Conservation (phyloP, 2,329 filamentous ascomycete genomes). For the Botrytis deweyae region DNA sequence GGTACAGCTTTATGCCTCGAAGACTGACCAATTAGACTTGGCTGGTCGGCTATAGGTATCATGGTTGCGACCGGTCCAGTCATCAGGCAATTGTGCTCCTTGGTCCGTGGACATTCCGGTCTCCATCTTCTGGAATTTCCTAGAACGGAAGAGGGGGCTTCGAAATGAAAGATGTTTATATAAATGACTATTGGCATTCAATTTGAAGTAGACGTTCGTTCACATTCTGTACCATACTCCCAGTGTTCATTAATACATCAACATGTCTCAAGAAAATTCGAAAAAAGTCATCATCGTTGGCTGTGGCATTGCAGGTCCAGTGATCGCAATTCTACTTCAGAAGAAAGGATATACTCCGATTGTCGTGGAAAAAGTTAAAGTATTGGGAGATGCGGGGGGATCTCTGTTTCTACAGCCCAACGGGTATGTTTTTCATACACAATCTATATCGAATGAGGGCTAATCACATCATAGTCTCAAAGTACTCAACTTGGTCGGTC, state of each 20-base stretch:
- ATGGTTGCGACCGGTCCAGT: not conserved
- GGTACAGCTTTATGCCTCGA: not conserved
- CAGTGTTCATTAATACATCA: not conserved
- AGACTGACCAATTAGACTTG: not conserved
- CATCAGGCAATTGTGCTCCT: not conserved
- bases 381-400: slow-evolving; percentile 17
- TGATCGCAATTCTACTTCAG: slow-evolving; percentile 24
- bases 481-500: slow-evolving; percentile 10
- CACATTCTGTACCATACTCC: not conserved
- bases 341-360: slow-evolving; percentile 26
- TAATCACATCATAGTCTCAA: slow-evolving; percentile 17
- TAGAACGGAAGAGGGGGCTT: no score
- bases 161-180: not conserved
- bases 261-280: slow-evolving; percentile 1
- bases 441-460: not conserved
- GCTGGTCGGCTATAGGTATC: not conserved
- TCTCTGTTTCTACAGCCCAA: slow-evolving; percentile 22
- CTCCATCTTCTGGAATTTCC: not conserved
- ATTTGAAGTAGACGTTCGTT: not conserved
- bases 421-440: not conserved
- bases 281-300: slow-evolving; percentile 24
- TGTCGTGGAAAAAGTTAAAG: slow-evolving; percentile 23
- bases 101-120: slow-evolving; percentile 2
- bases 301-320: slow-evolving; percentile 24
- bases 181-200: not conserved